These are phyloP conservation scores for Tetrapisispora arboricola DNA, from an alignment of 805 yeast genomes.

Conservation along the genomic window DNA sequence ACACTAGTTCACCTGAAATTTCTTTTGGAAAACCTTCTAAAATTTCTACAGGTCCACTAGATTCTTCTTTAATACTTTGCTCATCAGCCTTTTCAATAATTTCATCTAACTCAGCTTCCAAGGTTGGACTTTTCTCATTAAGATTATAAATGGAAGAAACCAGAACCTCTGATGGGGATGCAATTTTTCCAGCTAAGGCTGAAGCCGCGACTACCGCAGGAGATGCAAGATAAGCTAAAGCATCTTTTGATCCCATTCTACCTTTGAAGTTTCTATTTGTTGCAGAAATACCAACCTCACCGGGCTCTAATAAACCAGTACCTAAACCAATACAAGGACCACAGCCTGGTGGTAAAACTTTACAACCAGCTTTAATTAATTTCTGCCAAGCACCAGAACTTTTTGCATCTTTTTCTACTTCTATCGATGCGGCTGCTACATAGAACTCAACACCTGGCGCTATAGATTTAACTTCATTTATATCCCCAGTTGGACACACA, in stretches of 20 bases:
- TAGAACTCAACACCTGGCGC: conserved; percentile 90
- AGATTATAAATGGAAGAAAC: conserved; percentile 45
- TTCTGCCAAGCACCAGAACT: conserved; percentile 86
- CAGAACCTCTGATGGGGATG: conserved; percentile 76
- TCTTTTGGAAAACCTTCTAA: conserved; percentile 84
- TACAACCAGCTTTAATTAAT: conserved; percentile 86
- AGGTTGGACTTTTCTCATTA: conserved; percentile 11
- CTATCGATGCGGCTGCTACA: conserved; percentile 93
- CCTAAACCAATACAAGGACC: conserved; percentile 99
- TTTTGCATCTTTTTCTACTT: conserved; percentile 89
- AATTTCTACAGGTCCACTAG: conserved; percentile 46
- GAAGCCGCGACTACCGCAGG: conserved; percentile 99
- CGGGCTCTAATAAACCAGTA: conserved; percentile 83
- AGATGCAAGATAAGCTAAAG: conserved; percentile 89
- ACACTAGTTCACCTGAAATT: conserved; percentile 80
- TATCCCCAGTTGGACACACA: conserved; percentile 35
- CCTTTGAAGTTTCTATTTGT: conserved; percentile 98
- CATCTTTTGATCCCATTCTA: conserved; percentile 97
- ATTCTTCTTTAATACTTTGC: conserved; percentile 29
- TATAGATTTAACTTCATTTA: conserved; percentile 43
- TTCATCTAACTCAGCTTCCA: conserved; percentile 3
- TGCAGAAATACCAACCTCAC: conserved; percentile 97
- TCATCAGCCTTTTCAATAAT: conserved; percentile 13
- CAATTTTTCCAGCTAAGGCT: conserved; percentile 90
- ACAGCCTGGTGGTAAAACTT: conserved; percentile 94